Percentiles rank a stretch among this genome's conserved stretches.
Evolutionary conservation across 352 stramenopile species (phyloP).

Genomic region (Phytophthora colocasiae): DNA sequence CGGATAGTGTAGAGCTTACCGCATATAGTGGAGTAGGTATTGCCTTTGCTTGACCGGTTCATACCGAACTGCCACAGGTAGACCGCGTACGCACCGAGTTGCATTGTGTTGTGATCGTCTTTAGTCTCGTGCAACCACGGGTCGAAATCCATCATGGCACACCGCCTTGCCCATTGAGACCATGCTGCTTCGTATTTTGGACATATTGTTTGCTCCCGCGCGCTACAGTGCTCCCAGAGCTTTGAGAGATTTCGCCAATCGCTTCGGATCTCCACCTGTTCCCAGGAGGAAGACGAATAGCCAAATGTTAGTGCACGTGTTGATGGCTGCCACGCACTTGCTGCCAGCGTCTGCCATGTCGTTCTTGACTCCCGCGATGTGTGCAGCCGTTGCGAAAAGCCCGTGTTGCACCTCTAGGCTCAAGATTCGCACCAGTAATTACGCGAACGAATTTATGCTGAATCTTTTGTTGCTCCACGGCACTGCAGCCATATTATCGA

Average conservation of each 20-base stretch:
- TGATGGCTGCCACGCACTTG: slow-evolving; percentile 21
- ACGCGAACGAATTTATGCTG: slow-evolving; percentile 12
- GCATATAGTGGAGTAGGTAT: too few relatives aligned
- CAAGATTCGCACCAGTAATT: slow-evolving; percentile 20
- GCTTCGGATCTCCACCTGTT: slow-evolving; percentile 10
- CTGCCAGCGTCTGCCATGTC: slow-evolving; percentile 26
- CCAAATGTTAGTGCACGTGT: not conserved
- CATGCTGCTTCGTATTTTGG: slow-evolving; percentile 13
- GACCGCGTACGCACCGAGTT: slow-evolving; percentile 17
- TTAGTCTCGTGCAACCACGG: not conserved
- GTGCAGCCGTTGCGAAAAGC: slow-evolving; percentile 13
- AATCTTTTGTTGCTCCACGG: slow-evolving; percentile 12
- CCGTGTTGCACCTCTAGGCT: slow-evolving; percentile 12
- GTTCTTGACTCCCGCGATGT: slow-evolving; percentile 15
- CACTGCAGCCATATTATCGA: slow-evolving; percentile 18
- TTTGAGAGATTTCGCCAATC: slow-evolving; percentile 25
- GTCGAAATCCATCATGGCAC: slow-evolving; percentile 9
- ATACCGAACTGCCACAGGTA: slow-evolving; percentile 24
- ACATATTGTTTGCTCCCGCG: slow-evolving; percentile 9
- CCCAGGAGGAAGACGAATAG: slow-evolving; percentile 6
- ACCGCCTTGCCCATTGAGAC: slow-evolving; percentile 10
- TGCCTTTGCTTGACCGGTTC: slow-evolving; percentile 3
- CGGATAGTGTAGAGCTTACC: too few relatives aligned
- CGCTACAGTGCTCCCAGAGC: slow-evolving; percentile 24
- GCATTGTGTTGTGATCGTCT: slow-evolving; percentile 18